These are phyloP conservation scores for Talaromyces ruber DNA, from an alignment of 495 filamentous ascomycete species.

Conservation along the genomic window DNA sequence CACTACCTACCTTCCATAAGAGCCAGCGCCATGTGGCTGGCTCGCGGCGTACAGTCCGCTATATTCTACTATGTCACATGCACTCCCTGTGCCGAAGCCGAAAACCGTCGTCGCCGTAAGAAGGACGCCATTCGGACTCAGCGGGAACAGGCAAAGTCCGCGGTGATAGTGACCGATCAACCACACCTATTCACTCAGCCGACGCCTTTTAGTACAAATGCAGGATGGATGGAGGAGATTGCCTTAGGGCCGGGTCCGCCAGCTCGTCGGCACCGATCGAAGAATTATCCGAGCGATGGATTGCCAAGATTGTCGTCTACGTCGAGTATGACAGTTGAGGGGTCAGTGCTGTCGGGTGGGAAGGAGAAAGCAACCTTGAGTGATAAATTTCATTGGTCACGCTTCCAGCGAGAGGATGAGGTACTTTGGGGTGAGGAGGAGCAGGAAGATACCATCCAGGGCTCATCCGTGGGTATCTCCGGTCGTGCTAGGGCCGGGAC, in stretches of 20 bases:
- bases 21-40: conserved; percentile 39
- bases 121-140: conserved; percentile 54
- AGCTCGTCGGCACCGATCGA: conserved; percentile 39
- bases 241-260: conserved; percentile 65
- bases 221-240: conserved; percentile 81
- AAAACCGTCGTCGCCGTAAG: conserved; percentile 54
- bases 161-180: conserved; percentile 47
- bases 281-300: conserved; percentile 39
- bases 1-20: neutral
- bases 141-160: conserved; percentile 47
- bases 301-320: conserved; percentile 11
- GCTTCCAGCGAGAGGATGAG: conserved; percentile 81
- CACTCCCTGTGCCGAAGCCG: conserved; percentile 63
- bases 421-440: conserved; percentile 58
- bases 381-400: conserved; percentile 62
- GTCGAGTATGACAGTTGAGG: conserved; percentile 23
- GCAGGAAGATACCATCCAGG: conserved; percentile 22
- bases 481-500: conserved; percentile 34
- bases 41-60: conserved; percentile 61
- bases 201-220: conserved; percentile 73
- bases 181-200: conserved; percentile 71
- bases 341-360: conserved; percentile 20
- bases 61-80: conserved; percentile 82
- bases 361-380: conserved; percentile 27
- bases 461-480: conserved; percentile 45